Evolutionary conservation across 2,329 filamentous ascomycete genomes (phyloP).

Genomic region (Fusarium verrucosum): DNA sequence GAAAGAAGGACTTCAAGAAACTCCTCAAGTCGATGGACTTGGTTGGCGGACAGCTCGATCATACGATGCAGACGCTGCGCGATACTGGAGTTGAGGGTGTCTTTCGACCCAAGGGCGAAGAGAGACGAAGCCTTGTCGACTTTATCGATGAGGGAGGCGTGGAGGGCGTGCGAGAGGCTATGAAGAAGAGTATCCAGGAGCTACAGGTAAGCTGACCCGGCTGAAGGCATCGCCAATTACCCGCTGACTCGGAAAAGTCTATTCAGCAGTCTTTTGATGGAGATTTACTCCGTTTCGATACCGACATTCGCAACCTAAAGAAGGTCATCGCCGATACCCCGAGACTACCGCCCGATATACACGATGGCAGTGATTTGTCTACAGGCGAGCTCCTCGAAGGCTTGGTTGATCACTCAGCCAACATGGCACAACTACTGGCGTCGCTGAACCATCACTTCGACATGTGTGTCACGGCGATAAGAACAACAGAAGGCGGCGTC

Average conservation of each 20-base stretch:
- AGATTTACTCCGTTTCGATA: slow-evolving; percentile 78
- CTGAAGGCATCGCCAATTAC: neutral
- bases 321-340: slow-evolving; percentile 61
- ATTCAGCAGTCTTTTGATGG: slow-evolving; percentile 79
- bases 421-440: slow-evolving; percentile 82
- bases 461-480: slow-evolving; percentile 88
- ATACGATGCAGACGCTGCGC: slow-evolving; percentile 72
- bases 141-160: slow-evolving; percentile 80
- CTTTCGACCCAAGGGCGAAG: slow-evolving; percentile 68
- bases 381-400: slow-evolving; percentile 66
- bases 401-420: slow-evolving; percentile 78
- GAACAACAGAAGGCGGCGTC: slow-evolving; percentile 84
- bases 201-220: slow-evolving; percentile 63
- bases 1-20: slow-evolving; percentile 67
- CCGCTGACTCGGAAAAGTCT: slow-evolving; percentile 51
- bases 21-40: slow-evolving; percentile 73
- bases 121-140: slow-evolving; percentile 72
- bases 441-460: slow-evolving; percentile 90
- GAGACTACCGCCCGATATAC: slow-evolving; percentile 47
- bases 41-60: slow-evolving; percentile 70
- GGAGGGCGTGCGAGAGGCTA: slow-evolving; percentile 68
- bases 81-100: slow-evolving; percentile 70
- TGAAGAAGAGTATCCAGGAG: slow-evolving; percentile 76
- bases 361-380: slow-evolving; percentile 46
- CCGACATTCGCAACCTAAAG: slow-evolving; percentile 73